phyloP scores from a whole-genome alignment of 108 stramenopile species.

The Pseudonitzschia multistriata region DNA sequence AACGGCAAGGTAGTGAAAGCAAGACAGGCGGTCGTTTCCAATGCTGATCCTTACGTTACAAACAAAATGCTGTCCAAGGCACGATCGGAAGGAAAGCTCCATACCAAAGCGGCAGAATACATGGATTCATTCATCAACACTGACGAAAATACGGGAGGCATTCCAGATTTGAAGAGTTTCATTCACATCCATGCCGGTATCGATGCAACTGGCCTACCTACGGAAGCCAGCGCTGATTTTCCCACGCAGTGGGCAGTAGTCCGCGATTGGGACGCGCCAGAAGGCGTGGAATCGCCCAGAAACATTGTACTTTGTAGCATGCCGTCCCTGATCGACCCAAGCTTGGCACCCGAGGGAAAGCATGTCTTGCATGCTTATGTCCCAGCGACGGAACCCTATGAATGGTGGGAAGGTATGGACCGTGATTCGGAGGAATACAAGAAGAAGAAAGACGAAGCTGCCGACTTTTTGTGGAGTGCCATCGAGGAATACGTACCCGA shows the following conservation, averaged over 20 bases:
- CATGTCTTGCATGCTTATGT: slow-evolving; percentile 94
- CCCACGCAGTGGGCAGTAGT: slow-evolving; percentile 96
- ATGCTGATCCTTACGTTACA: slow-evolving; percentile 83
- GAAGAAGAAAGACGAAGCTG: slow-evolving; percentile 79
- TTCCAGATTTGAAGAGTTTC: slow-evolving; percentile 77
- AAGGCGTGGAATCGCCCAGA: slow-evolving; percentile 81
- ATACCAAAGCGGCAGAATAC: slow-evolving; percentile 50
- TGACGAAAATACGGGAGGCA: slow-evolving; percentile 51
- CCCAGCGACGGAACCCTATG: slow-evolving; percentile 89
- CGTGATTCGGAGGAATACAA: slow-evolving; percentile 78
- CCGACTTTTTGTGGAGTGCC: slow-evolving; percentile 88
- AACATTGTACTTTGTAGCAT: slow-evolving; percentile 86
- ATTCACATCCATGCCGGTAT: slow-evolving; percentile 94
- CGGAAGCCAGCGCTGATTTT: slow-evolving; percentile 66
- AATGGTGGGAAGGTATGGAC: slow-evolving; percentile 85
- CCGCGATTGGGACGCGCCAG: slow-evolving; percentile 69
- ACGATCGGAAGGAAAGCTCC: slow-evolving; percentile 26
- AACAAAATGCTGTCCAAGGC: slow-evolving; percentile 46
- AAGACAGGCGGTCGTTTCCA: slow-evolving; percentile 84
- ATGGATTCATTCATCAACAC: slow-evolving; percentile 55
- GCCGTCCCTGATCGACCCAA: slow-evolving; percentile 81
- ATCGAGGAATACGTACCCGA: slow-evolving; percentile 89
- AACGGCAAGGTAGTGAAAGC: slow-evolving; percentile 67
- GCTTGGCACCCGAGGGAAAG: slow-evolving; percentile 84
- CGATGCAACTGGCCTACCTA: slow-evolving; percentile 77